Base-by-base conservation (phyloP, 1,284 basidiomycete genomes). In the Moesziomyces sp. region DNA sequence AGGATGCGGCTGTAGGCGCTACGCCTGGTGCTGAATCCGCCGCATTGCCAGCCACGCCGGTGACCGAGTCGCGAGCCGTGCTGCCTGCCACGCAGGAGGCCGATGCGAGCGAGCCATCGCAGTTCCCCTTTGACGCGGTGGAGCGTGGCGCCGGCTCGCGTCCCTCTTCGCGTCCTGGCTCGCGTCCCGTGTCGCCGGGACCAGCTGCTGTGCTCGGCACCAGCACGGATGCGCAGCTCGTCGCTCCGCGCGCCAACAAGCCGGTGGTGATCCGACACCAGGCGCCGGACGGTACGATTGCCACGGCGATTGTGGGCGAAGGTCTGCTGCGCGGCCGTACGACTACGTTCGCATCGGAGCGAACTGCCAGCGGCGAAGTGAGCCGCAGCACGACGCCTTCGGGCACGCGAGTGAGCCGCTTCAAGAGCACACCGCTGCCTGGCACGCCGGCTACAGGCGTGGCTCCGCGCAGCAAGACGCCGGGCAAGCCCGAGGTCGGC, bases 231-330 rank as follows among this genome's bases (percentile, higher is more conserved):
- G 21, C 59, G n/a, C 11, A 52, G 10, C 45, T 63, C 16, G 43
- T 47, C 16, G 64, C 60, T 18, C 64, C 70, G 8, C 70, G 70
- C 34, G 64, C 64, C 46, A 69, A 65, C 62, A 79, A 77, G 50
- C 75, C 77, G 19, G 46, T 79, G 11, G 64, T 79, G 47, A 71
- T 79, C 52, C 71, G 77, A 28, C 71, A 70, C 35, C 74, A 77
- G 60, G 55, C 57, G 2, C 64, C 72, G 7, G 70, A 66, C 26
- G 74, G 74, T 21, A 65, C 54, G 46, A 55, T 70, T 19, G 54
- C 70, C 51, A 79, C 75, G 8, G 67, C 67, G 28, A 76, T 79
- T 30, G 77, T 76, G 9, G 73, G 67, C 48, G 77, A 79, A 24
- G 56, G 63, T n/a, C 53, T 77, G 23, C 52, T 79, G 44, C 71